These are phyloP conservation scores for Nemania sp. DNA, from an alignment of 2,329 filamentous ascomycete species.

Conservation along the genomic window DNA sequence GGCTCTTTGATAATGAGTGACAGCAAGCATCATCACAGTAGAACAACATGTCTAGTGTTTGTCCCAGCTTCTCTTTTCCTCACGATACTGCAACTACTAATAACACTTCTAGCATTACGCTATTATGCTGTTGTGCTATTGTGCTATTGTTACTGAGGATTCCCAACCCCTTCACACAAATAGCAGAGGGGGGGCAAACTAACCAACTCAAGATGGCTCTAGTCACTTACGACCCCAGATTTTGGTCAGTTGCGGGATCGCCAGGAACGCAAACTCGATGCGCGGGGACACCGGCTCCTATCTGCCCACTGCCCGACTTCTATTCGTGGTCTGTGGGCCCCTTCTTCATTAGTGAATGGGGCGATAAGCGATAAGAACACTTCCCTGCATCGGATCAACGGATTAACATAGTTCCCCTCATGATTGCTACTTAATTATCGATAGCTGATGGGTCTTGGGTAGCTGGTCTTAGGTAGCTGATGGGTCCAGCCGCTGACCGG, in stretches of 20 bases:
- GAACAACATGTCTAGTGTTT: conserved; percentile 8
- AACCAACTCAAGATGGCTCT: not conserved
- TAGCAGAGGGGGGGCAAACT: not conserved
- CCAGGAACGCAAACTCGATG: conserved; percentile 10
- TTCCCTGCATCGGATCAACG: conserved; percentile 1
- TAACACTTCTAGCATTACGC: too few relatives aligned
- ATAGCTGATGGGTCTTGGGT: conserved; percentile 30
- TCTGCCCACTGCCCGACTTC: not conserved
- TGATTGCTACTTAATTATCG: conserved; percentile 10
- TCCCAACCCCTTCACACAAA: not conserved
- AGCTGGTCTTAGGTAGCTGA: too few relatives aligned
- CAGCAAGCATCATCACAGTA: conserved; percentile 6
- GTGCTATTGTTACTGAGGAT: not conserved
- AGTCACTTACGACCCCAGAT: not conserved
- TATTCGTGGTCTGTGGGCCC: not conserved
- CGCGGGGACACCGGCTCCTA: not conserved
- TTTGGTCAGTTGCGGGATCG: conserved; percentile 12
- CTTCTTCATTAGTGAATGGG: not conserved
- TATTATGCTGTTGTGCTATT: too few relatives aligned
- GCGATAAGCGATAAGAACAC: conserved; percentile 26
- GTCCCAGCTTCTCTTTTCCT: not conserved
- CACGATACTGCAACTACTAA: too few relatives aligned
- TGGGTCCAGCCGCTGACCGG: conserved; percentile 24
- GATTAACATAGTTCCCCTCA: conserved; percentile 27
- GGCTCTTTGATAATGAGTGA: not conserved